phyloP scores from a whole-genome alignment of 2,329 filamentous ascomycete species.

The Hyphodiscus sp. region DNA sequence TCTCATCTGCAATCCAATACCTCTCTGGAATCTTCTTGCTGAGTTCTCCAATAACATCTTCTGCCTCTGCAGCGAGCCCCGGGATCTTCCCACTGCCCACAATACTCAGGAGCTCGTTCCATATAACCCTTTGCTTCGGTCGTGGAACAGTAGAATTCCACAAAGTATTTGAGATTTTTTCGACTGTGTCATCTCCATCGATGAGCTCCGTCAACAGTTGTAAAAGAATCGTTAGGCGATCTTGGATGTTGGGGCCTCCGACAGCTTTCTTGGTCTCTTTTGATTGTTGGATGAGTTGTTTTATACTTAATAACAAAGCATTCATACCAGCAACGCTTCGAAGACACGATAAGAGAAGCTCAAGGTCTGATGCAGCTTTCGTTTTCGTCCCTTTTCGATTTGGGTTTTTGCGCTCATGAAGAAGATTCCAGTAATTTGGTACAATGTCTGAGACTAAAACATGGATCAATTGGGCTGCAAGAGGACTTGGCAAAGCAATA shows the following conservation, averaged over 20 bases:
- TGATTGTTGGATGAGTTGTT: constrained; percentile 49
- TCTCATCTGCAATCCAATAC: constrained; percentile 28
- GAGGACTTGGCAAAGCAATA: constrained; percentile 56
- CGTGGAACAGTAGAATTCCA: constrained; percentile 27
- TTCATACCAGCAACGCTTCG: constrained; percentile 71
- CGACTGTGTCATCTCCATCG: constrained; percentile 36
- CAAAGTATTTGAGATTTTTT: constrained; percentile 40
- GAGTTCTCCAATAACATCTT: constrained; percentile 32
- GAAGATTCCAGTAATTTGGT: constrained; percentile 72
- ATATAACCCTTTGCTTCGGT: constrained; percentile 44
- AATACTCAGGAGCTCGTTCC: constrained; percentile 56
- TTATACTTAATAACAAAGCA: constrained; percentile 65
- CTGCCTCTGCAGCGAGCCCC: constrained; percentile 49
- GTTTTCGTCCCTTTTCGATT: neutral
- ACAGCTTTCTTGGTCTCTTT: constrained; percentile 30
- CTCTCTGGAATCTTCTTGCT: constrained; percentile 19
- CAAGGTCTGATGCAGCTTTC: constrained; percentile 32
- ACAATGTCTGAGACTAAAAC: constrained; percentile 66
- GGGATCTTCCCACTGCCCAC: constrained; percentile 55
- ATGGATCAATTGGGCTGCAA: constrained; percentile 69
- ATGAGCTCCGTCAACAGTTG: constrained; percentile 38
- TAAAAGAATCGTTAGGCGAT: constrained; percentile 35
- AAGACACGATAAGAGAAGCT: constrained; percentile 57
- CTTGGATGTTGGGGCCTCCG: constrained; percentile 26
- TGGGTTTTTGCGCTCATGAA: constrained; percentile 39